Percentiles rank a stretch among this genome's conserved stretches.
Evolutionary conservation across 2,329 filamentous ascomycete species (phyloP).

Genomic region (Dactylellina drechsleri): DNA sequence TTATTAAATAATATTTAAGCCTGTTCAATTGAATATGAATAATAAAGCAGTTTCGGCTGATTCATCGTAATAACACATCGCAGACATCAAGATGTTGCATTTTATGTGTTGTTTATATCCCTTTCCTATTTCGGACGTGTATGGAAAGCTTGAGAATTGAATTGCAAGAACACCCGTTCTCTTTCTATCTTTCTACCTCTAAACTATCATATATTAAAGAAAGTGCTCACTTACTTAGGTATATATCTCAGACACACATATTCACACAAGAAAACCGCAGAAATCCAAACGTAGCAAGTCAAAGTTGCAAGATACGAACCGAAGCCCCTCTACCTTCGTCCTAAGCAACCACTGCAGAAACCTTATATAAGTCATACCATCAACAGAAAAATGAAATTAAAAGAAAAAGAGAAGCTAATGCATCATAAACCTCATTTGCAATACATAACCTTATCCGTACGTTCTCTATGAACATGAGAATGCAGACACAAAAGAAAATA

Average conservation of each 20-base stretch:
- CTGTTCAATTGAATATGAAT: background rate
- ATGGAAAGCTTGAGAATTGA: background rate
- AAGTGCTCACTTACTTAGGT: background rate
- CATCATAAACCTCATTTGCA: background rate
- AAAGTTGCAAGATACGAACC: too few relatives aligned
- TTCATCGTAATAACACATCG: too few relatives aligned
- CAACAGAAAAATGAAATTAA: background rate
- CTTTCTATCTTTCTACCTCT: too few relatives aligned
- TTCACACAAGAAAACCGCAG: background rate
- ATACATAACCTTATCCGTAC: background rate
- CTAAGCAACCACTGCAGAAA: too few relatives aligned
- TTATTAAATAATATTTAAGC: background rate
- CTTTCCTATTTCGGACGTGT: background rate
- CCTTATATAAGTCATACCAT: background rate
- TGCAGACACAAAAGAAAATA: background rate
- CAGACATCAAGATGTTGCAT: constrained; percentile 33
- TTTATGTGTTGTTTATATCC: constrained; percentile 24
- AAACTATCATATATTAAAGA: background rate
- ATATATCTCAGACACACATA: too few relatives aligned
- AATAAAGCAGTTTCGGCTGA: too few relatives aligned
- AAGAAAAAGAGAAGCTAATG: constrained; percentile 7
- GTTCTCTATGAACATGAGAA: background rate
- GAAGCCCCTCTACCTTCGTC: too few relatives aligned
- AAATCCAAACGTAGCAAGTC: background rate
- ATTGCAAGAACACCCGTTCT: too few relatives aligned